These are phyloP conservation scores for Entomortierella chlamydospora DNA, from an alignment of 192 early-diverging fungal genomes.

Conservation along the genomic window DNA sequence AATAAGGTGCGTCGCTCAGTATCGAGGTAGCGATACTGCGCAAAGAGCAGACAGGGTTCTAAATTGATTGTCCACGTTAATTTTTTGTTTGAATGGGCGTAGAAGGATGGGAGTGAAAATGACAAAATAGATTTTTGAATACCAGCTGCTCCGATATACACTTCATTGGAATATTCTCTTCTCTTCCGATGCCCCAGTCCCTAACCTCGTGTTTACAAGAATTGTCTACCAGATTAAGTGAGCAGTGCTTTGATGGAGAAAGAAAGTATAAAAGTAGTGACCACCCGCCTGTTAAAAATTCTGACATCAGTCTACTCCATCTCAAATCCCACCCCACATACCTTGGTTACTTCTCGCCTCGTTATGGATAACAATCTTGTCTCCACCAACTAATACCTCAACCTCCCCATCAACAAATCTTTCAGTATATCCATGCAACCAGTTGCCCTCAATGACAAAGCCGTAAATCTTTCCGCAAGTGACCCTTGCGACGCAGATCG, in stretches of 20 bases:
- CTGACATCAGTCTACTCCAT: not conserved
- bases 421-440: slow-evolving; percentile 22
- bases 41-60: not conserved
- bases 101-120: not conserved
- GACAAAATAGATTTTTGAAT: not conserved
- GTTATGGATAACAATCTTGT: slow-evolving; percentile 24
- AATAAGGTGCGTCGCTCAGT: not conserved
- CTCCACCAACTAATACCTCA: not conserved
- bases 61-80: not conserved
- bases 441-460: slow-evolving; percentile 24
- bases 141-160: not conserved
- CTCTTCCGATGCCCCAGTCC: not conserved
- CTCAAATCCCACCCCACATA: not conserved
- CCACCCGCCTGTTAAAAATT: no score
- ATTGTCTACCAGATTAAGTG: not conserved
- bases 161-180: not conserved
- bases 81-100: no score
- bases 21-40: not conserved
- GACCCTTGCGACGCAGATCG: slow-evolving; percentile 47
- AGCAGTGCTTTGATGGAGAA: not conserved
- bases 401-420: not conserved
- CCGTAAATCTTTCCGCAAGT: slow-evolving; percentile 52
- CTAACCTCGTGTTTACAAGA: not conserved
- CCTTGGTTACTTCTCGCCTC: not conserved
- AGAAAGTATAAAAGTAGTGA: slow-evolving; percentile 3